Conservation (phyloP, 116 monocot species). For the Iris pallida region DNA sequence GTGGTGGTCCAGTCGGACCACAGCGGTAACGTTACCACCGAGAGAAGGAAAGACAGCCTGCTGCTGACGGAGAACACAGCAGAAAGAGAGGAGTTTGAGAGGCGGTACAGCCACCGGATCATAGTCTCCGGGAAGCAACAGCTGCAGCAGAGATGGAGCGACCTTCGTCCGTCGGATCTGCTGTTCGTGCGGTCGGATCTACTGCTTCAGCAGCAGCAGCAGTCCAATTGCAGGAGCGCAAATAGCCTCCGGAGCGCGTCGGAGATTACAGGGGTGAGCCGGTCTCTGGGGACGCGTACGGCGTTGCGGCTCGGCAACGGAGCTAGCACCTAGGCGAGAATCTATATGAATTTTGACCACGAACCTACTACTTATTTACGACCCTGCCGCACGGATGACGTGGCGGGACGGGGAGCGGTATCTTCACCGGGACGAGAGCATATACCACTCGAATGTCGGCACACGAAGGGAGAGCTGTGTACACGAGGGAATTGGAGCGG, state of each 20-base stretch:
- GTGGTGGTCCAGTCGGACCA: background rate
- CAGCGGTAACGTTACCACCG: conserved; percentile 5
- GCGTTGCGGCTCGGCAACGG: conserved; percentile 20
- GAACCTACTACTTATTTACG: no score
- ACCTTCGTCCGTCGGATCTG: conserved; percentile 63
- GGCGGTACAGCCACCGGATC: conserved; percentile 63
- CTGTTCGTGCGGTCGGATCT: conserved; percentile 48
- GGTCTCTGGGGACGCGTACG: conserved; percentile 24
- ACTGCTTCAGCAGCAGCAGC: conserved; percentile 26
- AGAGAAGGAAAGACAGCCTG: conserved; percentile 47
- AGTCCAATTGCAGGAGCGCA: conserved; percentile 6
- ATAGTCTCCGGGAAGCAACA: conserved; percentile 30
- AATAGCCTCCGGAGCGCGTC: conserved; percentile 30
- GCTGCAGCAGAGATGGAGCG: conserved; percentile 60
- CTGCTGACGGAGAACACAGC: conserved; percentile 28
- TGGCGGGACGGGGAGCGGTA: no score
- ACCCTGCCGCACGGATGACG: no score
- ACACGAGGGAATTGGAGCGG: no score
- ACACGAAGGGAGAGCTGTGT: no score
- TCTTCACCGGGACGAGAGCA: no score
- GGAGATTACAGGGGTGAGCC: conserved; percentile 48
- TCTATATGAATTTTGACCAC: no score
- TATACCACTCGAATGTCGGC: no score
- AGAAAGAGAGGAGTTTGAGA: conserved; percentile 32
- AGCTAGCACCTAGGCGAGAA: no score